Conservation (phyloP, 495 filamentous ascomycete genomes). For the Halenospora varia region DNA sequence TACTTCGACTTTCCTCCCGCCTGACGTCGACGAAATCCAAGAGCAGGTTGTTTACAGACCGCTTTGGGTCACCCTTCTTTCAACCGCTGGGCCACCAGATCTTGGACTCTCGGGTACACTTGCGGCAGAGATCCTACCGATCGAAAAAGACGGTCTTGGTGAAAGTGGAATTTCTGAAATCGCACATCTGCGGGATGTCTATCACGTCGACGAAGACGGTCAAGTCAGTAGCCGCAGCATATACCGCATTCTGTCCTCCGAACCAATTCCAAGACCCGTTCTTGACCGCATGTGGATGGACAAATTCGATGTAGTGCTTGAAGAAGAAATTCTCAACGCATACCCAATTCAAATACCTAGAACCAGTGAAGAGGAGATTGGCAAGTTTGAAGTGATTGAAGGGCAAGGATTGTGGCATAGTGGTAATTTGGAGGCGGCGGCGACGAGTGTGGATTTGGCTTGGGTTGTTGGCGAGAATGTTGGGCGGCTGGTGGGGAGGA, state of each 20-base stretch:
- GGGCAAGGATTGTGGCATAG: slow-evolving; percentile 12
- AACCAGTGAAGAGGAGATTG: not conserved
- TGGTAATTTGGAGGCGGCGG: slow-evolving; percentile 4
- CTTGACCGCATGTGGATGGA: too few species aligned
- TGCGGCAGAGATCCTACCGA: not conserved
- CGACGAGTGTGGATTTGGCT: slow-evolving; percentile 9
- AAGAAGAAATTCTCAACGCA: slow-evolving; percentile 8
- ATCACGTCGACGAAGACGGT: too few species aligned
- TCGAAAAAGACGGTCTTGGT: not conserved
- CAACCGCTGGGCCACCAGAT: not conserved
- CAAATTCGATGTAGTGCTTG: too few species aligned
- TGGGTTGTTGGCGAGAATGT: slow-evolving; percentile 15
- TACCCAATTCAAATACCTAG: slow-evolving; percentile 12
- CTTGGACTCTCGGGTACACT: not conserved
- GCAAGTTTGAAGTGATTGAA: slow-evolving; percentile 7
- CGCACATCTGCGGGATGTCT: too few species aligned
- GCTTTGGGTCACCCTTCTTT: slow-evolving; percentile 6
- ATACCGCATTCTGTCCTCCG: too few species aligned
- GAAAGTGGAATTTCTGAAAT: too few species aligned
- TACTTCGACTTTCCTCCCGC: not conserved
- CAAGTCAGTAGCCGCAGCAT: too few species aligned
- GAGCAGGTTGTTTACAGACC: slow-evolving; percentile 3
- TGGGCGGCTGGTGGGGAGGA: slow-evolving; percentile 3
- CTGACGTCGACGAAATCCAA: not conserved
- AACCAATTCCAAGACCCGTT: too few species aligned